Percentiles rank a stretch among this genome's conserved stretches.
Conservation (phyloP, 1,284 basidiomycete species). For the Cutaneotrichosporon sp. region DNA sequence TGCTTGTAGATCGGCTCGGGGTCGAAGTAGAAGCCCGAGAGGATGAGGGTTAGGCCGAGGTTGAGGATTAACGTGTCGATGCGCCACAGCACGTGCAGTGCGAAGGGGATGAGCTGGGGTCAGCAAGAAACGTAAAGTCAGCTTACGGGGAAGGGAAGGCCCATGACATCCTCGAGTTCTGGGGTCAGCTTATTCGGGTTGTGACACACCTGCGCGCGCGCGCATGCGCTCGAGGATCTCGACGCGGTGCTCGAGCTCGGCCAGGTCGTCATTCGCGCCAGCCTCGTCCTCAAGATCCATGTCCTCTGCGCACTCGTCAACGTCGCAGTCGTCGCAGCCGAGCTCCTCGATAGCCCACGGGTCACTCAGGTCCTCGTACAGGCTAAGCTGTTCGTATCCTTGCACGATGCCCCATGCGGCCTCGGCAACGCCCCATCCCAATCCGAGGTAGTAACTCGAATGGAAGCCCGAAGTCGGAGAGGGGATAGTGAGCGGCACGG, state of each 20-base stretch:
- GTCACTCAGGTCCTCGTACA: conserved; percentile 45
- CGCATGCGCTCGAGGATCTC: conserved; percentile 49
- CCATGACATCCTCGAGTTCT: conserved; percentile 51
- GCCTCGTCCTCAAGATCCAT: conserved; percentile 24
- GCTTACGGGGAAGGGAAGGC: conserved; percentile 48
- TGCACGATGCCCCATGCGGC: conserved; percentile 49
- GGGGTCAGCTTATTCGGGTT: conserved; percentile 28
- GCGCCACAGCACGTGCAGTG: conserved; percentile 51
- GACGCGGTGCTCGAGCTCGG: conserved; percentile 47
- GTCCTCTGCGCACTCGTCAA: conserved; percentile 24
- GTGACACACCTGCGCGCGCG: conserved; percentile 41
- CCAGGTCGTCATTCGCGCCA: conserved; percentile 37
- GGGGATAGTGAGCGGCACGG: conserved; percentile 42
- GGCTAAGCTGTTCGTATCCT: conserved; percentile 49
- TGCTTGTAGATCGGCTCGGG: conserved; percentile 48
- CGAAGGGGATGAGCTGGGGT: conserved; percentile 48
- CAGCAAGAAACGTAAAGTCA: background rate
- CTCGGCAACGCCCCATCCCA: conserved; percentile 53
- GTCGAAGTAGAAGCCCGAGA: conserved; percentile 51
- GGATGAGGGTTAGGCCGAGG: conserved; percentile 52
- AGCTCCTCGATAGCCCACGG: conserved; percentile 17
- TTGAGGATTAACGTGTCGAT: conserved; percentile 53
- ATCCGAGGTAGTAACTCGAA: conserved; percentile 49
- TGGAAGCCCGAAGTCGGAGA: conserved; percentile 50
- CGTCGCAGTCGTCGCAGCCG: conserved; percentile 16